Base-by-base conservation (phyloP, 139 green algal species). In the Pseudopediastrum boryanum region DNA sequence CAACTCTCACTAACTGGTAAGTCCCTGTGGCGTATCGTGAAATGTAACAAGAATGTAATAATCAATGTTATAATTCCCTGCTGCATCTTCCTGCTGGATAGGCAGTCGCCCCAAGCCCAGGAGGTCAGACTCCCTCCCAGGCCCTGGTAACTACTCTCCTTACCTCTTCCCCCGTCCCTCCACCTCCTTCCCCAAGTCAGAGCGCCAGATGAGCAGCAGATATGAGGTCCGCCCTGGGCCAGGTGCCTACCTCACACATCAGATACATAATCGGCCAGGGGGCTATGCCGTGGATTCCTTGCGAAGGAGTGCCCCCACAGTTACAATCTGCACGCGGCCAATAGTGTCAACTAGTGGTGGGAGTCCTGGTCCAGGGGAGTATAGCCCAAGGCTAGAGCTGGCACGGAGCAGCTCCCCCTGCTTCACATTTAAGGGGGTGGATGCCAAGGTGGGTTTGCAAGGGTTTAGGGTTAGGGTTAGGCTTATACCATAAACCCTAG, bases 341-440 rank as follows among this genome's bases (percentile, higher is more conserved):
- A 29, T 38, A 25, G 36, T 8, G n/a, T 25, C 10, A 29, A 39
- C 25, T 8, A 21, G 29, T 31, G 41, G 46, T n/a, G 64, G 25
- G 12, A 70, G 23, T 33, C 71, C 71, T 4, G 71, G 71, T 13
- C 71, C 71, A 23, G 46, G 71, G 2, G 71, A 78, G 3, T 78
- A 62, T 61, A 41, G 43, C 27, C 71, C 70, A 0, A 77, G 50
- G 10, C 54, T 70, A 21, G 16, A 7, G 25, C 13, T 70, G 4
- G 27, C 43, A 2, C 38, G 71, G 10, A 31, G 31, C 5, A 78
- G 54, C 54, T 70, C 54, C 71, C 71, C 71, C 5, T 61, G 71
- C 54, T 78, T 46, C 52, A 69, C 71, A 25, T 70, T 78, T 41
- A 78, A 78, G 56, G 71, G 71, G 3, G 71, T 70, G n/a, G 33